These are phyloP conservation scores for Globisporangium rhizosaccharum DNA, from an alignment of 352 stramenopile species.

Conservation along the genomic window DNA sequence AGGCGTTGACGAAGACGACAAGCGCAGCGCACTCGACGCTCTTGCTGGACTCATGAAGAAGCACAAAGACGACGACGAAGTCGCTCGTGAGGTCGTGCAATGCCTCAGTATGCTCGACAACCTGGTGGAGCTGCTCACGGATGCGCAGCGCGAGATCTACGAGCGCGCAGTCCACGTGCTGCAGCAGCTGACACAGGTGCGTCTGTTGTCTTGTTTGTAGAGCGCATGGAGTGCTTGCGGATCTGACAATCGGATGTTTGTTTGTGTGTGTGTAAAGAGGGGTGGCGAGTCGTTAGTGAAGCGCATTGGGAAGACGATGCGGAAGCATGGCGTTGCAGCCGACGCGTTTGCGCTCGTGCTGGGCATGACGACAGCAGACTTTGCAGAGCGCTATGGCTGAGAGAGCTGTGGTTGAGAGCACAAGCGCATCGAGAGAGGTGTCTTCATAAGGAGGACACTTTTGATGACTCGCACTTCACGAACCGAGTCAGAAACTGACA, in stretches of 20 bases:
- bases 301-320: slow-evolving; percentile 29
- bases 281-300: slow-evolving; percentile 18
- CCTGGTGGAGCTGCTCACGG: slow-evolving; percentile 27
- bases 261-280: neutral
- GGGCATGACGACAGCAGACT: neutral
- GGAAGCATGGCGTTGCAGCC: slow-evolving; percentile 16
- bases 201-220: neutral
- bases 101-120: slow-evolving; percentile 44
- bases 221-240: neutral
- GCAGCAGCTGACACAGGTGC: slow-evolving; percentile 18
- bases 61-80: slow-evolving; percentile 15
- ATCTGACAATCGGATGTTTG: neutral
- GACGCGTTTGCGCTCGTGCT: slow-evolving; percentile 21
- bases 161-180: slow-evolving; percentile 21
- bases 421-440: neutral
- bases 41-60: slow-evolving; percentile 22
- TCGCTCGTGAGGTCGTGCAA: slow-evolving; percentile 38
- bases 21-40: slow-evolving; percentile 29
- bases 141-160: slow-evolving; percentile 19
- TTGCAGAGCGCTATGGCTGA: slow-evolving; percentile 1
- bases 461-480: neutral
- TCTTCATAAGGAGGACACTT: no score
- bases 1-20: slow-evolving; percentile 40
- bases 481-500: neutral
- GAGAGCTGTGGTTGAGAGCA: neutral